Evolutionary conservation across 805 yeast genomes (phyloP), one percentile per base, ranked within the genome.

Genomic region (Barnettozyma vustinii): DNA sequence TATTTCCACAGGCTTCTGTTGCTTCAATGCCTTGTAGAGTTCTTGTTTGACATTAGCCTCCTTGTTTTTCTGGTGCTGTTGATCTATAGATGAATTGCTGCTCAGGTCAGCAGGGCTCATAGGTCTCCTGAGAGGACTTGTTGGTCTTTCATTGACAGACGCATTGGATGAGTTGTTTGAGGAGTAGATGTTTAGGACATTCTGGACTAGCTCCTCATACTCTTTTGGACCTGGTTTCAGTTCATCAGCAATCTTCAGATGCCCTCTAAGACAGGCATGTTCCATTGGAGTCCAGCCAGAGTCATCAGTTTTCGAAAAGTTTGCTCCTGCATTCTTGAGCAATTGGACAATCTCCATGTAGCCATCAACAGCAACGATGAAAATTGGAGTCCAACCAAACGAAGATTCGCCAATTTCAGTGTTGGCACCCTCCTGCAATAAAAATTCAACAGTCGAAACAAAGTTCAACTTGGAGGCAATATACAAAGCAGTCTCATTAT

Each of bases 251-350:
- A 88, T 77, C 2, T 71, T 74, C 50, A 91, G 68, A 63, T 90
- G 96, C 5, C 98, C 98, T 57, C 97, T 76, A 42, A 92, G 71
- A 44, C 88, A 83, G 0, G 97, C 97, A 65, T 92, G 98, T 60
- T 92, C 98, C 82, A 89, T 82, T n/a, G 98, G 96, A 18, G 89
- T 80, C 98, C 98, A 92, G 0, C 97, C 97, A 46, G 94, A 84
- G 42, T 80, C 84, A 68, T 92, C 98, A 16, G 77, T 73, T 25
- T 72, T 66, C 40, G 77, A 75, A 50, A 69, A 77, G 8, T 72
- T 68, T 5, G 89, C 85, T 19, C 80, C 81, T 40, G 73, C 60
- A 0, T 69, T 66, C 26, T 83, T 64, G 52, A 92, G 71, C 9
- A 77, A 52, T 40, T 75, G 64, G 6, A 82, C 87, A 39, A 87